Percentiles rank a stretch among this genome's conserved stretches.
phyloP scores from a whole-genome alignment of 345 rosid genomes.

The Abelmoschus esculentus region DNA sequence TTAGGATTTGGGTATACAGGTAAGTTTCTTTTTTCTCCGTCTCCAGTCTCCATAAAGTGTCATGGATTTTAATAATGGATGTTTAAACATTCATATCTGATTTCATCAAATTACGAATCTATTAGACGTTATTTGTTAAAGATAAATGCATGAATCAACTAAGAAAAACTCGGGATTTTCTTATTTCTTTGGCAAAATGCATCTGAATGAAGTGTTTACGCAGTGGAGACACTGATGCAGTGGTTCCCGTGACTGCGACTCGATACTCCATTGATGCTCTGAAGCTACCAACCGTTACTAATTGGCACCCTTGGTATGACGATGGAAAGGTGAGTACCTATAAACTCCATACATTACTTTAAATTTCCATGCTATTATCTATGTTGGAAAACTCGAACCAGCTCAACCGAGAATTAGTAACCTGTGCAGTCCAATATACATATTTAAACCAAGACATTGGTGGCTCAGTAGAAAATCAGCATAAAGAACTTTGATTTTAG shows the following conservation, averaged over 20 bases:
- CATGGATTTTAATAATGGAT: no score
- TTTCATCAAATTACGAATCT: neutral
- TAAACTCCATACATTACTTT: neutral
- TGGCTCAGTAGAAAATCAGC: no score
- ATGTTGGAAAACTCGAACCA: neutral
- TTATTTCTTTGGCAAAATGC: neutral
- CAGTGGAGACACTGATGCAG: conserved; percentile 94
- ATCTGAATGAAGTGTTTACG: conserved; percentile 12
- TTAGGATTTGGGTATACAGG: conserved; percentile 90
- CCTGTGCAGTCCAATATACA: neutral
- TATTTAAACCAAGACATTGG: no score
- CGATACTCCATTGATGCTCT: conserved; percentile 80
- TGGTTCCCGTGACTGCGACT: conserved; percentile 83
- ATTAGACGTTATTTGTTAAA: neutral
- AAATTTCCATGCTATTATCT: neutral
- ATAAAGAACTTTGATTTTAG: no score
- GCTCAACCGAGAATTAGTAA: neutral
- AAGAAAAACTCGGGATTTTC: neutral
- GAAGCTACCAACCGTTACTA: conserved; percentile 51
- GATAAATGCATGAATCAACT: neutral
- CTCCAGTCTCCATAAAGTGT: neutral
- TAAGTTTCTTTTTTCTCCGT: conserved; percentile 1
- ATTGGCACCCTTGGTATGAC: conserved; percentile 89
- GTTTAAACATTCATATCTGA: no score
- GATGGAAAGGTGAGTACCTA: conserved; percentile 36